A percentile compares a stretch with the other conserved stretches of the same genome.
phyloP scores from a whole-genome alignment of 331 rosid genomes.

The Erythrophleum ivorense region DNA sequence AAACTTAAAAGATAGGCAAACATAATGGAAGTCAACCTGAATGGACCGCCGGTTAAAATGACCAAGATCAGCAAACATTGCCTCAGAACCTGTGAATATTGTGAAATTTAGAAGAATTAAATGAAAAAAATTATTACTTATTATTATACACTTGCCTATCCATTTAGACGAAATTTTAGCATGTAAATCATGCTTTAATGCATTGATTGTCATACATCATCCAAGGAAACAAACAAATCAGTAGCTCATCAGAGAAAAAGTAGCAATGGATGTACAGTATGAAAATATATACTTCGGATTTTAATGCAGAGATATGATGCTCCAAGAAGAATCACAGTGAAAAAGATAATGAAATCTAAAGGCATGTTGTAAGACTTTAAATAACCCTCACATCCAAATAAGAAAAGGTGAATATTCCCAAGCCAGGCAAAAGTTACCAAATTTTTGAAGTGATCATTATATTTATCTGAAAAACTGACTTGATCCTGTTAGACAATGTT shows the following conservation, averaged over 20 bases:
- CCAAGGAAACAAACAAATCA: background rate
- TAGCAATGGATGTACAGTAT: background rate
- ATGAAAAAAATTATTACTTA: background rate
- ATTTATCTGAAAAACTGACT: constrained; percentile 13
- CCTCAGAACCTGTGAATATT: constrained; percentile 70
- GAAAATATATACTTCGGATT: background rate
- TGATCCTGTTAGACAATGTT: background rate
- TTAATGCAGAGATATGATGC: background rate
- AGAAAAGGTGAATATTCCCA: constrained; percentile 1
- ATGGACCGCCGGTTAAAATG: constrained; percentile 74
- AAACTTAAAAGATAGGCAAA: constrained; percentile 24
- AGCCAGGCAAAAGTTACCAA: constrained; percentile 20
- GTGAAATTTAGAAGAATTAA: constrained; percentile 27
- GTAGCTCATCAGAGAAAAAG: background rate
- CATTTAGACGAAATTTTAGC: constrained; percentile 27
- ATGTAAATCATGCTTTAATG: background rate
- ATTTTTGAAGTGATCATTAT: background rate
- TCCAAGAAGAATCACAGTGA: background rate
- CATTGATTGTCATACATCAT: background rate
- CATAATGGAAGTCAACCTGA: constrained; percentile 56
- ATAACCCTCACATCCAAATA: background rate
- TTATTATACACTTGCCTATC: background rate
- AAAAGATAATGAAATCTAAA: background rate
- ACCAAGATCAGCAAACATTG: constrained; percentile 91
- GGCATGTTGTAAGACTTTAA: background rate